These are phyloP conservation scores for bread wheat (Triticum aestivum) DNA, from an alignment of 176 grass and related monocot species.

Conservation along the genomic window IWGSC_CS_RefSeq_v2.1 NC_057796.1:234966917-234967416, in stretches of 20 bases:
- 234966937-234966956: constrained; percentile 19
- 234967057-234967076: constrained; percentile 21
- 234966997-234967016: constrained; percentile 23
- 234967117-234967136: constrained; percentile 23
- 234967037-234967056: constrained; percentile 31
- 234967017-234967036: constrained; percentile 22
- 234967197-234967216: constrained; percentile 18
- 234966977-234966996: constrained; percentile 10
- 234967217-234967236: constrained; percentile 8
- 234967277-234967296: constrained; percentile 18
- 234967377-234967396: constrained; percentile 13
- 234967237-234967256: constrained; percentile 19
- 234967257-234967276: constrained; percentile 38
- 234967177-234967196: constrained; percentile 20
- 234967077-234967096: neutral
- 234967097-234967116: constrained; percentile 13
- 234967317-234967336: constrained; percentile 15
- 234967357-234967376: constrained; percentile 12
- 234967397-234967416: neutral
- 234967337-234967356: constrained; percentile 21
- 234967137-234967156: constrained; percentile 20
- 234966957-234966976: constrained; percentile 1
- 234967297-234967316: constrained; percentile 38
- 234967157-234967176: neutral
- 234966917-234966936: neutral